Percentiles rank a stretch among this genome's conserved stretches.
These are phyloP conservation scores for Solanum chmielewskii DNA, from an alignment of 257 asterid species.

Conservation along the genomic window DNA sequence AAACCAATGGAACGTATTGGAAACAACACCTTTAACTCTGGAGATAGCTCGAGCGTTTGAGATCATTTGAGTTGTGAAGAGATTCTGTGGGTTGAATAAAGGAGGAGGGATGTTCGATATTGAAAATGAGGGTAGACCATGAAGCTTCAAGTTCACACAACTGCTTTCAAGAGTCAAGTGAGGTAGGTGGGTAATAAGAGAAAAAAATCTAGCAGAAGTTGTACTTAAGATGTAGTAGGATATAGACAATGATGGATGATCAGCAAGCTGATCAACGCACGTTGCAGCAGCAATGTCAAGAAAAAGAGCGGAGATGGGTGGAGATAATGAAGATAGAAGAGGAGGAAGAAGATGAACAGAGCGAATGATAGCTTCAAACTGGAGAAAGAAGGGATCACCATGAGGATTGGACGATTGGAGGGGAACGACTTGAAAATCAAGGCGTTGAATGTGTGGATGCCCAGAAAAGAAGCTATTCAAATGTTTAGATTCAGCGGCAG, in stretches of 20 bases:
- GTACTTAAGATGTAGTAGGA: slow-evolving; percentile 5
- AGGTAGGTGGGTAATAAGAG: slow-evolving; percentile 4
- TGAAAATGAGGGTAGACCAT: slow-evolving; percentile 17
- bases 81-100: slow-evolving; percentile 11
- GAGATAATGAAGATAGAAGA: slow-evolving; percentile 10
- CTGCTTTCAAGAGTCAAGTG: not conserved
- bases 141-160: slow-evolving; percentile 1
- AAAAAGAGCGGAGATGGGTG: slow-evolving; percentile 12
- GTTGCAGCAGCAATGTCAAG: slow-evolving; percentile 3
- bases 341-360: slow-evolving; percentile 9
- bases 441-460: slow-evolving; percentile 14
- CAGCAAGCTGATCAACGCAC: slow-evolving; percentile 4
- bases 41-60: slow-evolving; percentile 20
- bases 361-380: not conserved
- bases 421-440: slow-evolving; percentile 10
- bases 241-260: not conserved
- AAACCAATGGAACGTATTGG: slow-evolving; percentile 23
- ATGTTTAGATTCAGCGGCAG: not conserved
- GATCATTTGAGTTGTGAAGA: slow-evolving; percentile 7
- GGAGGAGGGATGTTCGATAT: slow-evolving; percentile 22
- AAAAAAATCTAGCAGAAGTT: slow-evolving; percentile 3
- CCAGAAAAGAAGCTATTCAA: slow-evolving; percentile 6
- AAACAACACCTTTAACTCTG: slow-evolving; percentile 19
- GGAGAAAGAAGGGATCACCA: slow-evolving; percentile 17
- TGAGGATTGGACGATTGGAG: not conserved